Conservation (phyloP, 2,329 filamentous ascomycete species). For the Lachnellula willkommii region DNA sequence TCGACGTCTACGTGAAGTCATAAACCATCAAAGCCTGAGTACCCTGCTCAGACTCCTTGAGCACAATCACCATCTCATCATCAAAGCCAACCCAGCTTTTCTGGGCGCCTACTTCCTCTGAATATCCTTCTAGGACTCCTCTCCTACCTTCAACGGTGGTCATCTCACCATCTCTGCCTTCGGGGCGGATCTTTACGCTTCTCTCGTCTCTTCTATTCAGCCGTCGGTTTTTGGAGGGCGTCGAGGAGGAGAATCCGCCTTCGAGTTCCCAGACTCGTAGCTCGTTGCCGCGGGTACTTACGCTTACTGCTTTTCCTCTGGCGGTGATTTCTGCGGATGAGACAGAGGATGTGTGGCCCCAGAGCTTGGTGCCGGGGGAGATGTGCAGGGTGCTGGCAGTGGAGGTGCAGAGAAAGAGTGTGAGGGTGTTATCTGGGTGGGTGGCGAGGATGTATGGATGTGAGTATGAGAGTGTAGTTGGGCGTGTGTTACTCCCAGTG, state of each 20-base stretch:
- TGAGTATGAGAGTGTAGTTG: conserved; percentile 37
- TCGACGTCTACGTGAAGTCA: conserved; percentile 53
- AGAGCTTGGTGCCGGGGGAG: conserved; percentile 56
- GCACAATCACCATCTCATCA: conserved; percentile 63
- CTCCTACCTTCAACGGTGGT: neutral
- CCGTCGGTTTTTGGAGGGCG: neutral
- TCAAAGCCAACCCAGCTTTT: conserved; percentile 63
- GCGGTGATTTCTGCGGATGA: conserved; percentile 63
- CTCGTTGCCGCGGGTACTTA: conserved; percentile 55
- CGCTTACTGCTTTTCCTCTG: conserved; percentile 64
- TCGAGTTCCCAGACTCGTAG: conserved; percentile 67
- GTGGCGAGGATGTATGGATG: conserved; percentile 67
- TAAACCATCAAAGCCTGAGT: conserved; percentile 60
- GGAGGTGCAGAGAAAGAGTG: conserved; percentile 62
- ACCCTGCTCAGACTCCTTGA: conserved; percentile 53
- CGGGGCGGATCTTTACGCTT: conserved; percentile 49
- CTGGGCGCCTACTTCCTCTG: conserved; percentile 10
- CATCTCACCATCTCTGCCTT: conserved; percentile 21
- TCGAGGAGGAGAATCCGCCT: conserved; percentile 39
- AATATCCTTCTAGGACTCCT: conserved; percentile 2
- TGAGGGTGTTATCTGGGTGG: conserved; percentile 66
- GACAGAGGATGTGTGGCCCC: conserved; percentile 68
- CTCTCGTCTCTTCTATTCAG: conserved; percentile 30
- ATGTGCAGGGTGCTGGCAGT: conserved; percentile 51
- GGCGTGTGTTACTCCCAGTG: conserved; percentile 10